Evolutionary conservation across 495 filamentous ascomycete species (phyloP).

Genomic region (Immersiella caudata): DNA sequence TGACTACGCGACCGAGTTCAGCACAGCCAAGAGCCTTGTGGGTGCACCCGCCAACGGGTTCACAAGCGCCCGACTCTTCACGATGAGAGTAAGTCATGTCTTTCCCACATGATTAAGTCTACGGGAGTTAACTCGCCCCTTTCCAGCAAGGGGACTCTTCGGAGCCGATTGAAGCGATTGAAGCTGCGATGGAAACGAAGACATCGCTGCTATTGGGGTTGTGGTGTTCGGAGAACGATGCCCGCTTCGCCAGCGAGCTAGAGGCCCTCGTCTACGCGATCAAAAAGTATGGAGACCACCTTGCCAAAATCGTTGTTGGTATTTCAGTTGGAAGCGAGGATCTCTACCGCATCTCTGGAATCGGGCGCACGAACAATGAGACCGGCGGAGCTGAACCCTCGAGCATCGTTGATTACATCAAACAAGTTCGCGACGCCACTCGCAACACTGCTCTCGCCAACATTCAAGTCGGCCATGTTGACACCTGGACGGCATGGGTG

Average conservation of each 20-base stretch:
- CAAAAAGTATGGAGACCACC: constrained; percentile 59
- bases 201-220: constrained; percentile 75
- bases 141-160: constrained; percentile 53
- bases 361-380: constrained; percentile 46
- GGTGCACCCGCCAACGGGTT: constrained; percentile 66
- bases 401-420: constrained; percentile 66
- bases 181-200: constrained; percentile 73
- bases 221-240: constrained; percentile 70
- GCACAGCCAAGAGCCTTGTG: constrained; percentile 65
- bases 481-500: constrained; percentile 89
- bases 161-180: constrained; percentile 68
- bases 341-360: constrained; percentile 76
- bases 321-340: constrained; percentile 93
- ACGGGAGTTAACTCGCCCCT: neutral
- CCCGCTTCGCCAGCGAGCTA: constrained; percentile 65
- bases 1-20: constrained; percentile 74
- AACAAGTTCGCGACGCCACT: constrained; percentile 61
- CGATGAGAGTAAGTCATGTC: constrained; percentile 45
- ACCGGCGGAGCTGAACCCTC: constrained; percentile 59
- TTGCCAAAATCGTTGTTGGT: constrained; percentile 70
- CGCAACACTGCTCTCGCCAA: constrained; percentile 57
- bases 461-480: constrained; percentile 77
- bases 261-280: constrained; percentile 67
- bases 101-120: neutral
- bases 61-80: constrained; percentile 65